Evolutionary conservation across 2,329 filamentous ascomycete genomes (phyloP), one percentile per base, ranked within the genome.

Genomic region (Aureobasidium sp.): DNA sequence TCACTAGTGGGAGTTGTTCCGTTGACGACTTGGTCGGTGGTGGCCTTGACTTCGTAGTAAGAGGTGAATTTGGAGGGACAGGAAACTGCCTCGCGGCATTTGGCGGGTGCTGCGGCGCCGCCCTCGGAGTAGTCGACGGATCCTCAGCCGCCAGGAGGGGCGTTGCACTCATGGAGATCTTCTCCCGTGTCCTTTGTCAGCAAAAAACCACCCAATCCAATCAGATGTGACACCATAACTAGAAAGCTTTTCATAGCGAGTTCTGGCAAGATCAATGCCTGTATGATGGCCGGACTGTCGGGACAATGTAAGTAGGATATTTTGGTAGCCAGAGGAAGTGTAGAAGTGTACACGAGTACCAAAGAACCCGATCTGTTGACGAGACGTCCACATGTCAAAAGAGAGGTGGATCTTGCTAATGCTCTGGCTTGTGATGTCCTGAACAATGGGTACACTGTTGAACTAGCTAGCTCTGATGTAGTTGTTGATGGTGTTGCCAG

Each of bases 21-120:
- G 29, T 53, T 55, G 65, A 81, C 76, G 62, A 83, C 80, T 66
- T 83, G 73, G 47, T 79, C 73, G 1, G 80, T 79, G 4, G 72
- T 77, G 16, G 81, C 81, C 47, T 75, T 68, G 62, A 83, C 71
- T 42, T 74, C 66, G 72, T 77, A 82, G 62, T 75, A 78, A n/a
- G 77, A 79, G 61, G 80, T 81, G 73, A 82, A 83, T 13, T 42
- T 61, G 60, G 62, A 64, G 45, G 60, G 59, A 25, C 1, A n/a
- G 25, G 42, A 49, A n/a, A 42, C 60, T 48, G 48, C 45, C 41
- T 53, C 27, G 47, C 37, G 36, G 34, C 44, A 32, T 30, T 45
- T 45, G 16, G n/a, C 49, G 5, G 34, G 34, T 27, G 36, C 32
- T 11, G n/a, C 5, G 10, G 54, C 39, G n/a, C 41, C 59, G 25